A percentile compares a stretch with the other conserved stretches of the same genome.
These are phyloP conservation scores for Claviceps lovelessii DNA, from an alignment of 2,329 filamentous ascomycete genomes.

Conservation along the genomic window DNA sequence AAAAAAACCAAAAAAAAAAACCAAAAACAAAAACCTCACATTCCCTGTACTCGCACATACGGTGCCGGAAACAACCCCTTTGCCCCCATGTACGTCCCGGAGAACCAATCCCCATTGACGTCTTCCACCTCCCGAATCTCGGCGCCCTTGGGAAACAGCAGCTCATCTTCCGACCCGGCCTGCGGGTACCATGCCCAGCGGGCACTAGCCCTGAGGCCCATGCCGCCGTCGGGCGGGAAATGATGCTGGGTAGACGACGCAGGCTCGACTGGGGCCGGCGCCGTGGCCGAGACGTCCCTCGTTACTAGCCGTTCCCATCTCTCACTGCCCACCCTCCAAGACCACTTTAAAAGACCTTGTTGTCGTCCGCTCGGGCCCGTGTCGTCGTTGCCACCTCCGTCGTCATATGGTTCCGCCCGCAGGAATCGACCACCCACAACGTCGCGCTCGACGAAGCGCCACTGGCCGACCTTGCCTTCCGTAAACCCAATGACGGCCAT, in stretches of 20 bases:
- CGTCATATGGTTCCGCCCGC: constrained; percentile 39
- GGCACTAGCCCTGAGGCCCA: constrained; percentile 49
- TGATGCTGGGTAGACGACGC: constrained; percentile 12
- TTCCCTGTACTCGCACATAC: constrained; percentile 39
- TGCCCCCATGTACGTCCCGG: constrained; percentile 69
- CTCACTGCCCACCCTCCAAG: constrained; percentile 31
- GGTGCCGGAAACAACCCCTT: constrained; percentile 68
- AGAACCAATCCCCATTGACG: constrained; percentile 83
- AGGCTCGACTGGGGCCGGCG: constrained; percentile 19
- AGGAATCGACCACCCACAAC: constrained; percentile 65
- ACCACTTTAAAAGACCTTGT: constrained; percentile 33
- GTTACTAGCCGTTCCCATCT: constrained; percentile 34
- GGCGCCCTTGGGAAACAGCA: constrained; percentile 70
- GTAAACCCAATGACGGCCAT: constrained; percentile 72
- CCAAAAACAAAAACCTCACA: background rate
- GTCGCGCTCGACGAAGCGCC: constrained; percentile 53
- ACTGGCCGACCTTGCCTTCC: constrained; percentile 50
- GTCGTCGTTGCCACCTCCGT: constrained; percentile 11
- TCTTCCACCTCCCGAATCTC: constrained; percentile 74
- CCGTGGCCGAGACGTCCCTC: constrained; percentile 32
- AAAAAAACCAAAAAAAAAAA: too few species aligned
- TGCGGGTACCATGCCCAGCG: constrained; percentile 69
- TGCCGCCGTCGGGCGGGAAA: constrained; percentile 65
- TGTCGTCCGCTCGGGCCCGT: constrained; percentile 16
- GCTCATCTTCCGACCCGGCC: constrained; percentile 51